Evolutionary conservation across 1,284 basidiomycete species (phyloP).

Genomic region (Athelia sp.): DNA sequence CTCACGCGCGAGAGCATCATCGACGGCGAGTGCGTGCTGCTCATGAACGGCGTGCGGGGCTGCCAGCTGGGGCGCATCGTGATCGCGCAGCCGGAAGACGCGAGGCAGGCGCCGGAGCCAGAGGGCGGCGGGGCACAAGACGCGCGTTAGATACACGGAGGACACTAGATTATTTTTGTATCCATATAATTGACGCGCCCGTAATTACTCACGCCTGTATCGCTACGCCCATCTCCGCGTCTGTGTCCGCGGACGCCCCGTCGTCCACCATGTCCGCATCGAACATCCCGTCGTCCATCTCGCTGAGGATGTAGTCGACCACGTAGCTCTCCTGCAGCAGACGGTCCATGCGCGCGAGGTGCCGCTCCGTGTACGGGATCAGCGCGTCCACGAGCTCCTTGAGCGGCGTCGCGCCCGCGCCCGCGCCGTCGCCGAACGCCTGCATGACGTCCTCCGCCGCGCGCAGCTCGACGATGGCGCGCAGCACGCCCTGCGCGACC

Average conservation of each 20-base stretch:
- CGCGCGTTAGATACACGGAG: no score
- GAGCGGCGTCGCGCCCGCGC: slow-evolving; percentile 38
- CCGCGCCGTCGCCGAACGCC: slow-evolving; percentile 53
- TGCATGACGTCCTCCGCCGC: slow-evolving; percentile 67
- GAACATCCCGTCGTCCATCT: slow-evolving; percentile 85
- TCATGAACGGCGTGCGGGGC: slow-evolving; percentile 68
- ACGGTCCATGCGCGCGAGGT: slow-evolving; percentile 81
- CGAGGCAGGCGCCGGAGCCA: no score
- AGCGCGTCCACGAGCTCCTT: slow-evolving; percentile 82
- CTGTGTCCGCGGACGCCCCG: slow-evolving; percentile 39
- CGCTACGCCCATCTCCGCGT: slow-evolving; percentile 14
- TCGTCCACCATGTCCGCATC: slow-evolving; percentile 35
- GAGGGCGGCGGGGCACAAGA: no score
- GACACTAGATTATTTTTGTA: slow-evolving; percentile 1
- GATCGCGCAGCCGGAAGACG: background rate
- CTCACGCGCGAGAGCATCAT: slow-evolving; percentile 39
- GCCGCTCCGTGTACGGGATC: slow-evolving; percentile 92
- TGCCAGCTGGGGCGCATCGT: slow-evolving; percentile 46
- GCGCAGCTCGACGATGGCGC: slow-evolving; percentile 76
- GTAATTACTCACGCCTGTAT: background rate
- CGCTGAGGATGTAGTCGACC: slow-evolving; percentile 85
- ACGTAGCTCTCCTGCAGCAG: slow-evolving; percentile 92
- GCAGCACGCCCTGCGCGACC: slow-evolving; percentile 85
- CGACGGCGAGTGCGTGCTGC: slow-evolving; percentile 56
- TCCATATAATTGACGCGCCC: background rate